Evolutionary conservation across 805 yeast genomes (phyloP).

Genomic region (Metschnikowia gruessii): DNA sequence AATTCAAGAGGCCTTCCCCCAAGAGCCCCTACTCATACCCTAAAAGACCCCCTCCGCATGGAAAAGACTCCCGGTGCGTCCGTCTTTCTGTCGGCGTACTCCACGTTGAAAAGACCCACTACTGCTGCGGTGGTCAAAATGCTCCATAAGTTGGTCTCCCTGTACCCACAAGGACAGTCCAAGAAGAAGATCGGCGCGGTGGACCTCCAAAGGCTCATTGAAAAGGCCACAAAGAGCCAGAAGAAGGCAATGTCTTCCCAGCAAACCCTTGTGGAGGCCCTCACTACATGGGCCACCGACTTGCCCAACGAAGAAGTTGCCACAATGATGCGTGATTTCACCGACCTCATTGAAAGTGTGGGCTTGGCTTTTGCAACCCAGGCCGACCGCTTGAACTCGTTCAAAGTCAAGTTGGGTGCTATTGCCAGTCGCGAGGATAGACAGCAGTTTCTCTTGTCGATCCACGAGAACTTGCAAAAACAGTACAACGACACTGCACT

Average conservation of each 20-base stretch:
- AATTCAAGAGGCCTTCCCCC: neutral
- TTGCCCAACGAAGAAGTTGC: slow-evolving; percentile 16
- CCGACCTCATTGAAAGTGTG: slow-evolving; percentile 13
- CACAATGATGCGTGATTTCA: slow-evolving; percentile 15
- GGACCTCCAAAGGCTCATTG: slow-evolving; percentile 18
- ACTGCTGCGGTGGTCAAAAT: slow-evolving; percentile 21
- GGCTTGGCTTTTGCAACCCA: slow-evolving; percentile 27
- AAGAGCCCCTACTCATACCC: too few relatives aligned
- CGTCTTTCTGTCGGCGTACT: slow-evolving; percentile 11
- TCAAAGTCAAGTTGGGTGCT: slow-evolving; percentile 43
- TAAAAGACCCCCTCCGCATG: neutral
- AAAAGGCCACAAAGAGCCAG: slow-evolving; percentile 37
- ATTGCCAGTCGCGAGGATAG: slow-evolving; percentile 52
- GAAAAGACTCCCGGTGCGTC: slow-evolving; percentile 8
- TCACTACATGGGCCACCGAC: slow-evolving; percentile 16
- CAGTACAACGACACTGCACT: slow-evolving; percentile 43
- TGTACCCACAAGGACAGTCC: slow-evolving; percentile 6
- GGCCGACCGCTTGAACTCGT: slow-evolving; percentile 42
- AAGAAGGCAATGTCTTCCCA: slow-evolving; percentile 24
- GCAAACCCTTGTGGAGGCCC: slow-evolving; percentile 14
- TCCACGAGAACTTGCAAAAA: slow-evolving; percentile 37
- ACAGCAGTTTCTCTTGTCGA: slow-evolving; percentile 36
- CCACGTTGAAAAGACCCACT: slow-evolving; percentile 18
- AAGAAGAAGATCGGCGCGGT: slow-evolving; percentile 13
- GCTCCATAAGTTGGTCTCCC: slow-evolving; percentile 16